phyloP scores from a whole-genome alignment of 164 flowering plant genomes.

The Protea cynaroides region DNA sequence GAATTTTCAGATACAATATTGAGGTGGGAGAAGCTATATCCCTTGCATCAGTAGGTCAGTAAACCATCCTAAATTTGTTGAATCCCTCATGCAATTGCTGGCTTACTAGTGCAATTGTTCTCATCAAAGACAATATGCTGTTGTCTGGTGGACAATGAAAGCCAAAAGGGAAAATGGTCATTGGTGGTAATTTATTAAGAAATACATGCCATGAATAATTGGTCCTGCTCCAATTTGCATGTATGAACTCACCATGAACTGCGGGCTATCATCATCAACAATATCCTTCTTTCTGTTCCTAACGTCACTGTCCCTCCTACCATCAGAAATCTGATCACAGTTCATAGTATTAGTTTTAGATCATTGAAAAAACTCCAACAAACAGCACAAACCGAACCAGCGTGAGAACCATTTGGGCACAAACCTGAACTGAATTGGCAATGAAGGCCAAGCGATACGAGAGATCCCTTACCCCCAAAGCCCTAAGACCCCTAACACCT shows the following conservation, averaged over 20 bases:
- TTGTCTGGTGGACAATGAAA: too few species aligned
- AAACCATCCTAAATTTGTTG: too few species aligned
- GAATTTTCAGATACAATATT: too few species aligned
- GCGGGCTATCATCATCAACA: conserved; percentile 63
- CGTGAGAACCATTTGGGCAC: conserved; percentile 3
- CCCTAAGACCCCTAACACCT: conserved; percentile 86
- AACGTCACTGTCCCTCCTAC: conserved; percentile 64
- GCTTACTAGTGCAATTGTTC: background rate
- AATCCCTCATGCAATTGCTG: too few species aligned
- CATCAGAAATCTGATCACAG: conserved; percentile 57
- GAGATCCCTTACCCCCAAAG: conserved; percentile 95
- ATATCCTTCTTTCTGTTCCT: conserved; percentile 66
- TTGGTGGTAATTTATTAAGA: too few species aligned
- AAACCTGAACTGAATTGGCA: conserved; percentile 96
- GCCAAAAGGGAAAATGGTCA: too few species aligned
- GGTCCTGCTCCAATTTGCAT: background rate
- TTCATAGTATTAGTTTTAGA: conserved; percentile 4
- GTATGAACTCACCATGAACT: conserved; percentile 52
- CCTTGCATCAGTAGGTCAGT: background rate
- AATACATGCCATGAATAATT: background rate
- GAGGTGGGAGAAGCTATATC: too few species aligned
- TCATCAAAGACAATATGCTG: background rate
- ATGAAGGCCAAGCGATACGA: conserved; percentile 92
- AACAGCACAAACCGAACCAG: background rate
- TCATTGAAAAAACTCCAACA: background rate